phyloP scores from a whole-genome alignment of 495 filamentous ascomycete genomes.

The Aspergillus asperescens region DNA sequence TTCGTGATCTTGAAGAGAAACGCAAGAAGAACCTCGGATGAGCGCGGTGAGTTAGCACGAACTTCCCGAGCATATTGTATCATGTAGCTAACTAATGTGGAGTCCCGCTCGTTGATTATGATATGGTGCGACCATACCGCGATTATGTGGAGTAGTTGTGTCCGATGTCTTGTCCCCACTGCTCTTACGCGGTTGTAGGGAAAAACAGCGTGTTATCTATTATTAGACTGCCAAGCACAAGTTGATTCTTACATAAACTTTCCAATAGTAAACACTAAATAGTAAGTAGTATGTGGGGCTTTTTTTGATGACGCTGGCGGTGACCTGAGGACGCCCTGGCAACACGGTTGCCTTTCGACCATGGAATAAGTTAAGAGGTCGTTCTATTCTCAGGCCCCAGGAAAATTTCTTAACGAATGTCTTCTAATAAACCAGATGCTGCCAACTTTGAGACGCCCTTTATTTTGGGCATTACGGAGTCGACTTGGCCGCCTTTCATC shows the following conservation, averaged over 20 bases:
- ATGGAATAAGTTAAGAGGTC: not conserved
- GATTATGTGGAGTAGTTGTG: not conserved
- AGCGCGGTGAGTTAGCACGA: not conserved
- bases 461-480: no score
- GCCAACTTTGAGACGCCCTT: no score
- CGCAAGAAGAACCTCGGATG: conserved; percentile 1
- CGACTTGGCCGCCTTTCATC: not conserved
- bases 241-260: not conserved
- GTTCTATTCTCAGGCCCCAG: not conserved
- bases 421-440: not conserved
- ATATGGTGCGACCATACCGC: not conserved
- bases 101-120: not conserved
- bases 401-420: not conserved
- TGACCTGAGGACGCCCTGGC: not conserved
- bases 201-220: not conserved
- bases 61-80: not conserved
- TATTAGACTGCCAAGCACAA: not conserved
- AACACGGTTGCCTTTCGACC: not conserved
- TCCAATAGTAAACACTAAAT: not conserved
- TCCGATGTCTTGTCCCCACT: not conserved
- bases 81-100: not conserved
- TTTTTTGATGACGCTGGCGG: not conserved
- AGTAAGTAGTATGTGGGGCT: not conserved
- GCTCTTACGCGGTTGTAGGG: not conserved
- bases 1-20: not conserved